Evolutionary conservation across 768 basidiomycete genomes (phyloP).

Genomic region (Boletales sp.): DNA sequence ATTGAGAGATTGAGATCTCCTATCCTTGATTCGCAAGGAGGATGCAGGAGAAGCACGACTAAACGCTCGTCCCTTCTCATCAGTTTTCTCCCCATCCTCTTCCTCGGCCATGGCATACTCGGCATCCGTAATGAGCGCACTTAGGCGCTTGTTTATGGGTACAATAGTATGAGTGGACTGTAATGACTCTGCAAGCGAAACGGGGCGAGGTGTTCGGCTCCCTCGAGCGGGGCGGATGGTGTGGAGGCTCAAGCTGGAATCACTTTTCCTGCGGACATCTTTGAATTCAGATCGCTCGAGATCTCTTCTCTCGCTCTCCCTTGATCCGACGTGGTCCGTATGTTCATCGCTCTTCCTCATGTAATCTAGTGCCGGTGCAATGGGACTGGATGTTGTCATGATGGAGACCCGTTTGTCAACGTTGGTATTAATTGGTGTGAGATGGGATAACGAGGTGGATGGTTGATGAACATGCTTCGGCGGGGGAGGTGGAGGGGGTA

Average conservation of each 20-base stretch:
- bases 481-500: conserved; percentile 36
- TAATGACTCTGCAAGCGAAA: conserved; percentile 74
- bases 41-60: conserved; percentile 39
- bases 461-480: conserved; percentile 32
- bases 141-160: conserved; percentile 61
- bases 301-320: conserved; percentile 29
- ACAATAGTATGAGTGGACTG: conserved; percentile 73
- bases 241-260: conserved; percentile 75
- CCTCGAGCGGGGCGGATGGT: conserved; percentile 60
- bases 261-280: conserved; percentile 78
- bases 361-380: conserved; percentile 55
- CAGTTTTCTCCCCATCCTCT: conserved; percentile 33
- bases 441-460: conserved; percentile 20
- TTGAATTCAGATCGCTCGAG: conserved; percentile 43
- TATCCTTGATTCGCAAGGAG: conserved; percentile 46
- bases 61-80: conserved; percentile 17
- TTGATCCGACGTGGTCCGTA: conserved; percentile 16
- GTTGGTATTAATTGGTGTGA: conserved; percentile 17
- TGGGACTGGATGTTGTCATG: conserved; percentile 51
- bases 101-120: conserved; percentile 68
- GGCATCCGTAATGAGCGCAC: conserved; percentile 63
- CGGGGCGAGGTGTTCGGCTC: conserved; percentile 59
- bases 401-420: conserved; percentile 46
- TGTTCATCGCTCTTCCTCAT: conserved; percentile 42
- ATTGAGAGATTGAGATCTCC: conserved; percentile 65